phyloP scores from a whole-genome alignment of 495 filamentous ascomycete species.

The Cercophora scortea region DNA sequence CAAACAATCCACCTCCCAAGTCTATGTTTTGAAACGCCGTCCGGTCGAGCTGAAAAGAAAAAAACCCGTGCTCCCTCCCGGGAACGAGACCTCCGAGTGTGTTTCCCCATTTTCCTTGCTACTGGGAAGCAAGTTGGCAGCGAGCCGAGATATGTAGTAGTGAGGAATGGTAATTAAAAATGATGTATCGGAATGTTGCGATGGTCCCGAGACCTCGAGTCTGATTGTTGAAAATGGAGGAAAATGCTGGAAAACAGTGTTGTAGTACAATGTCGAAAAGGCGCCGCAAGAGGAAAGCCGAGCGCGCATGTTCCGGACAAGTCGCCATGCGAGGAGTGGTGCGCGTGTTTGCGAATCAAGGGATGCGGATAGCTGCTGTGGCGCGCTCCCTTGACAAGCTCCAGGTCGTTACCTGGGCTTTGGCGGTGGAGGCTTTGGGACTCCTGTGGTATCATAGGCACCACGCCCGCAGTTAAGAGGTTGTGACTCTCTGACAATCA shows the following conservation, averaged over 20 bases:
- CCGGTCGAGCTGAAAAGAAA: constrained; percentile 16
- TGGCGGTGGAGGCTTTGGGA: constrained; percentile 47
- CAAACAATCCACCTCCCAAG: constrained; percentile 11
- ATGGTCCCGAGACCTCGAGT: not conserved
- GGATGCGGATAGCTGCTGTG: constrained; percentile 7
- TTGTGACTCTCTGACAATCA: constrained; percentile 40
- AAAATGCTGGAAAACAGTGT: constrained; percentile 1
- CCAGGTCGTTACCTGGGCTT: constrained; percentile 39
- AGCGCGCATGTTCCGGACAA: no score
- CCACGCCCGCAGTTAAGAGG: constrained; percentile 46
- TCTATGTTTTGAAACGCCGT: constrained; percentile 31
- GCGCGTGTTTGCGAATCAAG: constrained; percentile 7
- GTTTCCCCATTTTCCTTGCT: constrained; percentile 19
- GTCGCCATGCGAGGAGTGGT: constrained; percentile 2
- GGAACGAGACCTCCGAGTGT: constrained; percentile 13
- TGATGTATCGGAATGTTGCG: constrained; percentile 24
- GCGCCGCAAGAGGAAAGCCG: no score
- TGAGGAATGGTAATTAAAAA: constrained; percentile 36
- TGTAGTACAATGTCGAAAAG: not conserved
- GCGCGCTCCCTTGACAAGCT: not conserved
- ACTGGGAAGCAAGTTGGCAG: constrained; percentile 28
- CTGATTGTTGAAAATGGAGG: not conserved
- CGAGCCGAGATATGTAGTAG: constrained; percentile 30
- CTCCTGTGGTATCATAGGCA: constrained; percentile 50
- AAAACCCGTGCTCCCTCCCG: constrained; percentile 6